Conservation (phyloP, 2,329 filamentous ascomycete species). For the Scorias spongiosa region DNA sequence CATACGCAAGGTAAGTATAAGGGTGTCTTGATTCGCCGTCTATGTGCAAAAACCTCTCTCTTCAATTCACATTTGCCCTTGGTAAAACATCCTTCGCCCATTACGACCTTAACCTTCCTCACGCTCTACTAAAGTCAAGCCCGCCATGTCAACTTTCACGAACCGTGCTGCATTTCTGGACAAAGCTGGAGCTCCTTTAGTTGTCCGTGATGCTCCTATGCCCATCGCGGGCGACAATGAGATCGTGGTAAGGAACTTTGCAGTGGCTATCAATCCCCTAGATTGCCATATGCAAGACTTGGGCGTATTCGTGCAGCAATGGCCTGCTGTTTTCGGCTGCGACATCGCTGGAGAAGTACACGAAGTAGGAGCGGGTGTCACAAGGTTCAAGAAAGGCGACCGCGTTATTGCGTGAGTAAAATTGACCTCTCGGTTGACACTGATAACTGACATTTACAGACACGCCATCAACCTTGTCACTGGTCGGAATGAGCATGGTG, state of each 20-base stretch:
- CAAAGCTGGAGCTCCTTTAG: background rate
- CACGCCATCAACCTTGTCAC: slow-evolving; percentile 12
- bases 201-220: slow-evolving; percentile 17
- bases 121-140: background rate
- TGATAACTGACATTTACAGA: background rate
- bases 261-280: slow-evolving; percentile 24
- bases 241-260: slow-evolving; percentile 21
- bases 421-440: background rate
- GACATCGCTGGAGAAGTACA: slow-evolving; percentile 24
- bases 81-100: background rate
- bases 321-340: slow-evolving; percentile 21
- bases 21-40: background rate
- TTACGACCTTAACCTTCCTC: background rate
- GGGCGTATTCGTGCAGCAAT: slow-evolving; percentile 19
- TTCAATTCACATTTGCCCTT: background rate
- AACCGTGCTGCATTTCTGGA: background rate
- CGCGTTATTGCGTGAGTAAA: slow-evolving; percentile 14
- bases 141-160: background rate
- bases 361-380: slow-evolving; percentile 21
- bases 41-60: background rate
- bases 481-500: slow-evolving; percentile 11
- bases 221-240: slow-evolving; percentile 19
- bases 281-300: slow-evolving; percentile 24
- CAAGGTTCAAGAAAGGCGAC: slow-evolving; percentile 21
- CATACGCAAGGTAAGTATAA: background rate